Evolutionary conservation across 768 basidiomycete species (phyloP).

Genomic region (Rhodotorula paludigena): DNA sequence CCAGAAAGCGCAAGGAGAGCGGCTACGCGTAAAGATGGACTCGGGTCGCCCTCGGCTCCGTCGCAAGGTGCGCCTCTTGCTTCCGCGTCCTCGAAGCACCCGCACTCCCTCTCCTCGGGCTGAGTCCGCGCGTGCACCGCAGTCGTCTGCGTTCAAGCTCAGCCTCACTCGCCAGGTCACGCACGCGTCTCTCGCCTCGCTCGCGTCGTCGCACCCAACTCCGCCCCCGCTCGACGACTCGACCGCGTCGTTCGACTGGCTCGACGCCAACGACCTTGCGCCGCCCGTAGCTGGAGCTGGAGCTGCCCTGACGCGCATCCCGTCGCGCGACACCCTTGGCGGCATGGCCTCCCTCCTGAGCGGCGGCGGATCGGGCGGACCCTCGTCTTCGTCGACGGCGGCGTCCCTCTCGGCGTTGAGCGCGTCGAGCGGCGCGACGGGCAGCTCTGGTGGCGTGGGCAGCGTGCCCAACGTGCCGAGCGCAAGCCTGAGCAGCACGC

Average conservation of each 20-base stretch:
- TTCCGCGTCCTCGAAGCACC: neutral
- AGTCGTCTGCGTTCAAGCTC: constrained; percentile 27
- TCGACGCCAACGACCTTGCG: too few relatives aligned
- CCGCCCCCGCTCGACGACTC: neutral
- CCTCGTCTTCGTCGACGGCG: too few relatives aligned
- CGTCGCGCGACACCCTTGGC: too few relatives aligned
- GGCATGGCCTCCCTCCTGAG: too few relatives aligned
- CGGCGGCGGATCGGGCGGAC: too few relatives aligned
- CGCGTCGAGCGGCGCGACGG: neutral
- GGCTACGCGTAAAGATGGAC: neutral
- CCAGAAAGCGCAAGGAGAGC: too few relatives aligned
- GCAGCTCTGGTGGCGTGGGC: neutral
- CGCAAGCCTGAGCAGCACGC: neutral
- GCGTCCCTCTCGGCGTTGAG: neutral
- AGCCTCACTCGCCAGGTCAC: neutral
- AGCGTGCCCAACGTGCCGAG: constrained; percentile 26
- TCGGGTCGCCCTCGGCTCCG: neutral
- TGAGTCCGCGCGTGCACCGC: neutral
- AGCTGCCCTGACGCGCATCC: too few relatives aligned
- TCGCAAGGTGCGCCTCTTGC: neutral
- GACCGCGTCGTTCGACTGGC: neutral
- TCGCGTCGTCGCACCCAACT: neutral
- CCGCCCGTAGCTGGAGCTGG: too few relatives aligned
- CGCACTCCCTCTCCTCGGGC: constrained; percentile 1
- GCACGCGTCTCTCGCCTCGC: neutral